Percentiles rank a stretch among this genome's conserved stretches.
Conservation (phyloP, 2,329 filamentous ascomycete genomes). For the Xylariaceae sp. region DNA sequence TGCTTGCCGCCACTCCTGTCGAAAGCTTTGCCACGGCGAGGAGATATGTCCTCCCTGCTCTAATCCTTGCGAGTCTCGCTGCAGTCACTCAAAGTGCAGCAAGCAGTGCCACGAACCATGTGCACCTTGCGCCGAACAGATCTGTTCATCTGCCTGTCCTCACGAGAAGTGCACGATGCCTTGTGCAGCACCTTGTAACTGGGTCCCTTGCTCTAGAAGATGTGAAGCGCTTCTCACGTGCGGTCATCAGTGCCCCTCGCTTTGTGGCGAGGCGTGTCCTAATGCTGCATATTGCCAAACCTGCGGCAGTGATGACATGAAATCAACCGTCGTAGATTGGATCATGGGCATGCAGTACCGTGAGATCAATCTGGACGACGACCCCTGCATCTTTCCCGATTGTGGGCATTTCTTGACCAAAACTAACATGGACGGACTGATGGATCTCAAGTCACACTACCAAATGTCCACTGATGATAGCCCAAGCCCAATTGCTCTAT, state of each 20-base stretch:
- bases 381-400: conserved; percentile 57
- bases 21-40: conserved; percentile 47
- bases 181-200: conserved; percentile 61
- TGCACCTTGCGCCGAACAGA: conserved; percentile 52
- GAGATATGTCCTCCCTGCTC: conserved; percentile 45
- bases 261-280: conserved; percentile 64
- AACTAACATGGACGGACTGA: conserved; percentile 56
- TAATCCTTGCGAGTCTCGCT: conserved; percentile 50
- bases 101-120: conserved; percentile 57
- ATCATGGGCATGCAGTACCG: conserved; percentile 44
- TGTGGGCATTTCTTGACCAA: conserved; percentile 63
- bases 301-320: conserved; percentile 46
- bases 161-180: conserved; percentile 39
- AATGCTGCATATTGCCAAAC: conserved; percentile 49
- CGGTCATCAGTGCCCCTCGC: conserved; percentile 55
- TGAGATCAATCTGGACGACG: conserved; percentile 55
- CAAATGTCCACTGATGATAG: conserved; percentile 32
- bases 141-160: conserved; percentile 52
- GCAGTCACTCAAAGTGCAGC: conserved; percentile 54
- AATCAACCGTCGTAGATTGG: conserved; percentile 51
- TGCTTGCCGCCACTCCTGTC: conserved; percentile 56
- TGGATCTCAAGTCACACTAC: conserved; percentile 51
- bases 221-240: conserved; percentile 53
- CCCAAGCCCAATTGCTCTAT: conserved; percentile 35
- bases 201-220: conserved; percentile 59